Evolutionary conservation across 495 filamentous ascomycete species (phyloP).

Genomic region (Talaromyces thailandensis): DNA sequence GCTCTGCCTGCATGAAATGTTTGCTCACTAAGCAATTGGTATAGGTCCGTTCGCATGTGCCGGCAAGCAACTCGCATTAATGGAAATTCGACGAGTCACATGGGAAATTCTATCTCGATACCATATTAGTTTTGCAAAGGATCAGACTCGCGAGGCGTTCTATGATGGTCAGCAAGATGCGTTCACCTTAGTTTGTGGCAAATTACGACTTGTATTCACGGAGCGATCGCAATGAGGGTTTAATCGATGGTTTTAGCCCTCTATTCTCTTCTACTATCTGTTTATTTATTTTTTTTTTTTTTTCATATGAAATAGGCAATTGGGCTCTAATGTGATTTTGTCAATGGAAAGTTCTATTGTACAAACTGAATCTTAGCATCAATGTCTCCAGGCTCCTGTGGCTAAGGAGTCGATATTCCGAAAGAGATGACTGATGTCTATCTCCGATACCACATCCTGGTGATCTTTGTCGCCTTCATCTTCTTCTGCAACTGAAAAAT

Average conservation of each 20-base stretch:
- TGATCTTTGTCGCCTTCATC: conserved; percentile 60
- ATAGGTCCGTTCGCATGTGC: conserved; percentile 36
- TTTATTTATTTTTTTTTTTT: too few relatives aligned
- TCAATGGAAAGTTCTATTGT: neutral
- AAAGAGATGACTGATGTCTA: too few relatives aligned
- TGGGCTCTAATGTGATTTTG: neutral
- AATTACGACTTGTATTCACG: conserved; percentile 3
- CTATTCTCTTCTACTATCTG: neutral
- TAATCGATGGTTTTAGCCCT: neutral
- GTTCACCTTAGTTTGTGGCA: conserved; percentile 1
- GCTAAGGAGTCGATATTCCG: neutral
- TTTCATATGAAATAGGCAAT: neutral
- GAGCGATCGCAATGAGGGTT: neutral
- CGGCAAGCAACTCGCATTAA: conserved; percentile 42
- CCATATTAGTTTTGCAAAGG: conserved; percentile 10
- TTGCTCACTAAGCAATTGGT: neutral
- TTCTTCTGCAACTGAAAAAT: conserved; percentile 84
- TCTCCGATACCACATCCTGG: conserved; percentile 34
- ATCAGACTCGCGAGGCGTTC: conserved; percentile 3
- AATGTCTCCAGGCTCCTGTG: neutral
- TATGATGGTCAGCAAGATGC: conserved; percentile 5
- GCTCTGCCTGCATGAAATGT: neutral
- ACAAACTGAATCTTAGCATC: neutral
- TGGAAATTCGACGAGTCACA: conserved; percentile 32
- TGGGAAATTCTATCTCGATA: conserved; percentile 24